These are phyloP conservation scores for Crucihimalaya himalaica DNA, from an alignment of 345 rosid genomes.

Conservation along the genomic window DNA sequence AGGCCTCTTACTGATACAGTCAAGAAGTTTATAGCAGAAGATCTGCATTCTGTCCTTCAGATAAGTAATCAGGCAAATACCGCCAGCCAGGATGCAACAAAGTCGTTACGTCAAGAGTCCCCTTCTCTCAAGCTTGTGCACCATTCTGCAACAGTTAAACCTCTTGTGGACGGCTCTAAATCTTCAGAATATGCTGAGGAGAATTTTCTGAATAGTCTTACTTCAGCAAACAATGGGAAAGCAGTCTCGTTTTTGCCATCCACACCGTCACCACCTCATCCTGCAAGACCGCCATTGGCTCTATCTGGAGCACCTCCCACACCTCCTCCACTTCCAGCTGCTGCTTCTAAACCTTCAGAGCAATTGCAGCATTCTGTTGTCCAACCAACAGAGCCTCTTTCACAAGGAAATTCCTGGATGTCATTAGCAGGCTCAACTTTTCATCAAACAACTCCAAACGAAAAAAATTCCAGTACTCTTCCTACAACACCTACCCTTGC, in stretches of 20 bases:
- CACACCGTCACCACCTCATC: constrained; percentile 41
- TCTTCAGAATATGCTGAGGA: constrained; percentile 31
- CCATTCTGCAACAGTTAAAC: constrained; percentile 46
- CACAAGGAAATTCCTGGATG: constrained; percentile 39
- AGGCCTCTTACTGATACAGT: constrained; percentile 33
- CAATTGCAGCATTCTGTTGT: constrained; percentile 20
- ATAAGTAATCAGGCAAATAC: constrained; percentile 26
- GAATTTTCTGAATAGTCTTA: constrained; percentile 12
- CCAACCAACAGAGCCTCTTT: constrained; percentile 31
- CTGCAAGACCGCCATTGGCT: constrained; percentile 34
- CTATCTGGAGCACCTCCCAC: constrained; percentile 42
- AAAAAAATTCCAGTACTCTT: constrained; percentile 30
- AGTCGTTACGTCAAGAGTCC: constrained; percentile 39
- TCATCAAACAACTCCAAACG: constrained; percentile 12
- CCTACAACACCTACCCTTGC: constrained; percentile 35
- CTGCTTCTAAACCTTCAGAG: constrained; percentile 30
- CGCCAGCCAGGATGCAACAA: constrained; percentile 28
- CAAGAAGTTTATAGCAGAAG: constrained; percentile 36
- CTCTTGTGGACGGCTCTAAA: constrained; percentile 35
- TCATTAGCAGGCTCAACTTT: constrained; percentile 32
- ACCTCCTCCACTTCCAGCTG: constrained; percentile 49
- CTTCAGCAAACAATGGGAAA: constrained; percentile 34
- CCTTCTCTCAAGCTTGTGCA: constrained; percentile 37
- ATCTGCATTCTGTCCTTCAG: constrained; percentile 33
- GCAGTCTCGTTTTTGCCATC: constrained; percentile 40